Base-by-base conservation (phyloP, 805 yeast genomes). In the Sugiyamaella mastotermitis region DNA sequence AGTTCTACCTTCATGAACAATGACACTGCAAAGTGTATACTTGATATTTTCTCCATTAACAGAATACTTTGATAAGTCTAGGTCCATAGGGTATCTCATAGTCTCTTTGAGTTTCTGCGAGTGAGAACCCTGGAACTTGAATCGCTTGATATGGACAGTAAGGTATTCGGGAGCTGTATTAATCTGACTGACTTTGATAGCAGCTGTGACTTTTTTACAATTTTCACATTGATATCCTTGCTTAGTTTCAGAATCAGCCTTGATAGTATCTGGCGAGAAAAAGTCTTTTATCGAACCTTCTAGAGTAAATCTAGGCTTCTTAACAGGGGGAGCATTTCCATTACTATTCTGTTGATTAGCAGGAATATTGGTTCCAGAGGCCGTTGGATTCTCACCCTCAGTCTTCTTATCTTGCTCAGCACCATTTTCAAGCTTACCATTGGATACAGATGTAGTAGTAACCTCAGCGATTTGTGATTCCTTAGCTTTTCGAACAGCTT, bases 1-100 rank as follows among this genome's bases (percentile, higher is more conserved):
- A 1, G 95, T 83, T 46, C 97, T 70, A 28, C 98, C 98, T 52
- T 85, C 95, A 56, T 92, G 98, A 3, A 87, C 90, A 43, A 90
- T 83, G 13, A 90, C 95, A 16, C 88, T 77, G 13, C 76, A 69
- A 47, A 92, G 69, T 56, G 79, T 81, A 61, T 92, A 92, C 25
- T 66, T 63, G 4, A 73, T 71, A 1, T 80, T 76, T 8, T 64
- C 46, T 5, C 47, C 44, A 18, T 47, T 42, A 3, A 51, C 47
- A 6, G 60, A 49, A 58, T 71, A 90, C 40, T 74, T 64, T 1
- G 86, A 66, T 45, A 90, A 60, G 53, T 88, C 92, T 40, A 92
- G 65, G 38, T 71, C 74, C 55, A 82, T 74, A 24, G 94, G 87
- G 59, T 86, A 92, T 2, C 78, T 68, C 38, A 92, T 87, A 25